A percentile compares a stretch with the other conserved stretches of the same genome.
Evolutionary conservation across 2,329 filamentous ascomycete species (phyloP).

Genomic region (Keithomyces neogunnii): DNA sequence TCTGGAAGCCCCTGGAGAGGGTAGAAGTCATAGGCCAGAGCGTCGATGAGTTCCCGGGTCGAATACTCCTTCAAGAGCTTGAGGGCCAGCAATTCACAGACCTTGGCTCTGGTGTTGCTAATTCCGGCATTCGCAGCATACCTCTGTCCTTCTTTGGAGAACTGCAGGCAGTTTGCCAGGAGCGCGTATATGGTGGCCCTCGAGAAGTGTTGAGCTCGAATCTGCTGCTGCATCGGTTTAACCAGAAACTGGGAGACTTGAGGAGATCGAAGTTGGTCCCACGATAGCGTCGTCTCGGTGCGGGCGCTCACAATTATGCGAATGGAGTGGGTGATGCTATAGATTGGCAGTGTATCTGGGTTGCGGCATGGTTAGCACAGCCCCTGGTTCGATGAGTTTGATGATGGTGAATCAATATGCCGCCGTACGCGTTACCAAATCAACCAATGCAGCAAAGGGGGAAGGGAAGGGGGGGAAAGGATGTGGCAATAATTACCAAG

Average conservation of each 20-base stretch:
- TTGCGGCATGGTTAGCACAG: not conserved
- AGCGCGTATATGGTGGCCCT: constrained; percentile 81
- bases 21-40: constrained; percentile 89
- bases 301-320: constrained; percentile 74
- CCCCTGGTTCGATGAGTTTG: too few species aligned
- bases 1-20: constrained; percentile 72
- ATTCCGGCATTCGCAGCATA: constrained; percentile 79
- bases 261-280: constrained; percentile 92
- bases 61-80: constrained; percentile 84
- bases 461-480: not conserved
- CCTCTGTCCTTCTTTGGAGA: constrained; percentile 75
- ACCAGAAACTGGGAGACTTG: constrained; percentile 93
- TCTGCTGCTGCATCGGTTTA: constrained; percentile 90
- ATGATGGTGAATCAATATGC: too few species aligned
- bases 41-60: constrained; percentile 86
- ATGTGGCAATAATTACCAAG: constrained; percentile 46
- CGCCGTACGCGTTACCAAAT: too few species aligned
- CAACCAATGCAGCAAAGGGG: not conserved
- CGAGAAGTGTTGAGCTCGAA: constrained; percentile 74
- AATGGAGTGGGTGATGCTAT: constrained; percentile 84
- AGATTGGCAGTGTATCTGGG: constrained; percentile 76
- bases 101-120: constrained; percentile 74
- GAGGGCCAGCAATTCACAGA: constrained; percentile 85
- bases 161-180: constrained; percentile 90
- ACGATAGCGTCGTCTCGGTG: constrained; percentile 86